Evolutionary conservation across 2,329 filamentous ascomycete species (phyloP).

Genomic region (Annulohypoxylon truncatum): DNA sequence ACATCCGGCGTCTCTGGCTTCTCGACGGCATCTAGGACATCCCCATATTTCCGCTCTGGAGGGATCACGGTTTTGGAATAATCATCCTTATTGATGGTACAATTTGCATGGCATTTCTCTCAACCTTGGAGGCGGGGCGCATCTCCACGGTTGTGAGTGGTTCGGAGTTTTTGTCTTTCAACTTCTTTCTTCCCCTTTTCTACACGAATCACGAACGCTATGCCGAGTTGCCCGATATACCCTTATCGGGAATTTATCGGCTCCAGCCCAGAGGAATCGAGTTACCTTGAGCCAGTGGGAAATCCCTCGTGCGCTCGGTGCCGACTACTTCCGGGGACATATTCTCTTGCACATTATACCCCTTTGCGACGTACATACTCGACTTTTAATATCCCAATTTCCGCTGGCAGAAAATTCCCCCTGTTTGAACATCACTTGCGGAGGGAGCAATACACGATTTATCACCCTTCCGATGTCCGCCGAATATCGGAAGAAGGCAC

Average conservation of each 20-base stretch:
- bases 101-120: slow-evolving; percentile 45
- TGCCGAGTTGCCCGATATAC: slow-evolving; percentile 29
- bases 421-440: slow-evolving; percentile 43
- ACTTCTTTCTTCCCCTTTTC: slow-evolving; percentile 27
- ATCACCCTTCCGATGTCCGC: slow-evolving; percentile 18
- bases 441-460: slow-evolving; percentile 20
- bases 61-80: slow-evolving; percentile 38
- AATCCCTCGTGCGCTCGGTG: slow-evolving; percentile 46
- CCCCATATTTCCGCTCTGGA: slow-evolving; percentile 32
- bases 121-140: slow-evolving; percentile 42
- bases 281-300: slow-evolving; percentile 45
- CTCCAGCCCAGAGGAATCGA: slow-evolving; percentile 29
- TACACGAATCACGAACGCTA: slow-evolving; percentile 46
- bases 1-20: slow-evolving; percentile 45
- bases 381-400: slow-evolving; percentile 42
- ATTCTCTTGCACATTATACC: slow-evolving; percentile 42
- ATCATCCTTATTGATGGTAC: slow-evolving; percentile 33
- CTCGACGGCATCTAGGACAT: slow-evolving; percentile 30
- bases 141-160: slow-evolving; percentile 43
- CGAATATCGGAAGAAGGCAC: slow-evolving; percentile 8
- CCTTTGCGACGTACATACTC: slow-evolving; percentile 42
- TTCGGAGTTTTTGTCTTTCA: slow-evolving; percentile 44
- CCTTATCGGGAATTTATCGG: slow-evolving; percentile 30
- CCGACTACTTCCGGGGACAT: slow-evolving; percentile 23
- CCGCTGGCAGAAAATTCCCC: slow-evolving; percentile 41